These are phyloP conservation scores for Penicillium bialowiezense DNA, from an alignment of 495 filamentous ascomycete genomes.

Conservation along the genomic window DNA sequence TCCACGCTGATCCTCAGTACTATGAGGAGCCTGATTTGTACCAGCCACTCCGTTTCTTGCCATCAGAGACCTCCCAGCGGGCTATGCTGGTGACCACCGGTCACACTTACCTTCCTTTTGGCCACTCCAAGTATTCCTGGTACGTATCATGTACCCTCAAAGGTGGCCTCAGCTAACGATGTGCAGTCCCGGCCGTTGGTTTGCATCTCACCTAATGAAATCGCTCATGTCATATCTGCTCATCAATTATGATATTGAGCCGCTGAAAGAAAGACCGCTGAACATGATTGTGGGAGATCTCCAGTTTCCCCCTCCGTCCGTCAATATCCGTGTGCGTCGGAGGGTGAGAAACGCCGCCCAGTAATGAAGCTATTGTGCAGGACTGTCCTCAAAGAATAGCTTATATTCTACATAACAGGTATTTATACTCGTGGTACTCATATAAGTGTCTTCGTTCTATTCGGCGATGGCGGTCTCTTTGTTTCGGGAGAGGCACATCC, in stretches of 20 bases:
- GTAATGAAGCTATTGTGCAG: too few species aligned
- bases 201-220: background rate
- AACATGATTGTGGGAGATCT: background rate
- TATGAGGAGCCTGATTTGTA: background rate
- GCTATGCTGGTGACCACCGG: background rate
- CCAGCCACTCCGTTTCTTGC: background rate
- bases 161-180: background rate
- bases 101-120: background rate
- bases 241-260: background rate
- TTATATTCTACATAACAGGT: too few species aligned
- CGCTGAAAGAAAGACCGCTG: background rate
- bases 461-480: too few species aligned
- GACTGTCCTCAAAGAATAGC: too few species aligned
- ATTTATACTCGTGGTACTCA: too few species aligned
- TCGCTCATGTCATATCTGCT: background rate
- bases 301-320: background rate
- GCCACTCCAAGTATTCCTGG: background rate
- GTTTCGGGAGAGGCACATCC: too few species aligned
- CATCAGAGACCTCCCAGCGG: background rate
- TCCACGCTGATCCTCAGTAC: background rate
- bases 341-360: background rate
- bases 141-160: background rate
- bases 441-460: too few species aligned
- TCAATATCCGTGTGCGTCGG: background rate
- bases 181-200: background rate